These are phyloP conservation scores for Spergularia bocconei DNA, from an alignment of 148 eudicot genomes.

Conservation along the genomic window DNA sequence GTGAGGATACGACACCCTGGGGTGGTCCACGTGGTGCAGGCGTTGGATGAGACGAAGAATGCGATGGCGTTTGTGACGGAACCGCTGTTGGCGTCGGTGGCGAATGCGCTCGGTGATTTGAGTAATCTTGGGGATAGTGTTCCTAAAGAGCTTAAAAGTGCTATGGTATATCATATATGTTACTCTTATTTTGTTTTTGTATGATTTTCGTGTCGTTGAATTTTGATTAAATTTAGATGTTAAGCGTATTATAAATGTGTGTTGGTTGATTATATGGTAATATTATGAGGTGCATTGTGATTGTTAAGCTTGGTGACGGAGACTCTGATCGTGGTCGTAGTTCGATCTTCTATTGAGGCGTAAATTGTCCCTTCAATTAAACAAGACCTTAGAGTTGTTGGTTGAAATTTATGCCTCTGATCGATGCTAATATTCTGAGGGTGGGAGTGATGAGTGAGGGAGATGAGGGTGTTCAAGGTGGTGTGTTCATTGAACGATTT, in stretches of 20 bases:
- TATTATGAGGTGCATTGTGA: background rate
- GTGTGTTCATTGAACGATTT: background rate
- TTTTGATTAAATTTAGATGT: background rate
- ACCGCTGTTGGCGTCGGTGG: constrained; percentile 80
- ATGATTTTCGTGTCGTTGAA: background rate
- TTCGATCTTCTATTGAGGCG: too few relatives aligned
- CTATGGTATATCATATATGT: constrained; percentile 41
- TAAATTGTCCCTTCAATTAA: too few relatives aligned
- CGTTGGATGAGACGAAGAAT: constrained; percentile 86
- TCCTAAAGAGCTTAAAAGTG: constrained; percentile 44
- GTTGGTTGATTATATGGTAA: background rate
- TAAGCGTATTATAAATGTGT: background rate
- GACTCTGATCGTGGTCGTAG: too few relatives aligned
- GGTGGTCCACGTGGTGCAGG: constrained; percentile 91
- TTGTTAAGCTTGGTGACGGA: background rate
- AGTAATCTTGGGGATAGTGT: constrained; percentile 49
- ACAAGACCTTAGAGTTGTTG: too few relatives aligned
- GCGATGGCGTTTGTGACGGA: constrained; percentile 98
- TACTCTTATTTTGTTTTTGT: too few relatives aligned
- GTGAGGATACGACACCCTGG: constrained; percentile 94
- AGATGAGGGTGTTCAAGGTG: background rate
- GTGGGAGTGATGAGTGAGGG: background rate
- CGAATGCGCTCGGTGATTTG: constrained; percentile 76
- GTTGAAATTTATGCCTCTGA: too few relatives aligned
- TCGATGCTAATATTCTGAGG: too few relatives aligned